Evolutionary conservation across 306 rosid species (phyloP), one percentile per base, ranked within the genome.

Genomic region (Dryas octopetala): DNA sequence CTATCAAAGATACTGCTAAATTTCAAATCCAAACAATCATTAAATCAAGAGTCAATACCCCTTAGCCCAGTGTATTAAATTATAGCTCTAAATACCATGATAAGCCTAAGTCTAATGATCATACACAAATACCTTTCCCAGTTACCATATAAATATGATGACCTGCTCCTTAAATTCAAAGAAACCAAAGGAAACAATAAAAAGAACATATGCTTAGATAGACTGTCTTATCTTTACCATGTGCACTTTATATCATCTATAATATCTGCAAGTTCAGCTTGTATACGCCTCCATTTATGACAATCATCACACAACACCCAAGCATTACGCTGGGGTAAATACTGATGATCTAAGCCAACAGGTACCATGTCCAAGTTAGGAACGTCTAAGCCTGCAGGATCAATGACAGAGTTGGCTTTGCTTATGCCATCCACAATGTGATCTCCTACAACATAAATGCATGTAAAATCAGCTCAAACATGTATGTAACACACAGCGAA

Each of bases 291-390:
- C 99, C 99, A 96, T 82, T 96, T 92, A 78, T 77, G 89, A 82
- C 99, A 96, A 80, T 81, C 89, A 87, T 96, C 99, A 71, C 99
- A 96, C 53, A 90, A 88, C 77, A 89, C 99, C 99, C 99, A 96
- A 43, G 99, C 99, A 80, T 87, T 89, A 68, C 70, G 83, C 1
- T 85, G 85, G 51, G 91, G 85, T 72, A 63, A 62, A 80, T 79
- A 82, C 81, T 84, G 93, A 81, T 85, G 87, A 74, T 64, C 90
- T 71, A 78, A 57, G 75, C 74, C 85, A 73, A 79, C 93, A 40
- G 85, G 74, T 38, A 47, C 60, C 79, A 58, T 47, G 23, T 84
- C 83, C 83, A 70, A 73, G 79, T 84, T 73, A 72, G 82, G 77
- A 73, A 73, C 58, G 57, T 66, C 79, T 44, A 78, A 50, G 23